Conservation (phyloP, 768 basidiomycete genomes). For the Suillus americanus region DNA sequence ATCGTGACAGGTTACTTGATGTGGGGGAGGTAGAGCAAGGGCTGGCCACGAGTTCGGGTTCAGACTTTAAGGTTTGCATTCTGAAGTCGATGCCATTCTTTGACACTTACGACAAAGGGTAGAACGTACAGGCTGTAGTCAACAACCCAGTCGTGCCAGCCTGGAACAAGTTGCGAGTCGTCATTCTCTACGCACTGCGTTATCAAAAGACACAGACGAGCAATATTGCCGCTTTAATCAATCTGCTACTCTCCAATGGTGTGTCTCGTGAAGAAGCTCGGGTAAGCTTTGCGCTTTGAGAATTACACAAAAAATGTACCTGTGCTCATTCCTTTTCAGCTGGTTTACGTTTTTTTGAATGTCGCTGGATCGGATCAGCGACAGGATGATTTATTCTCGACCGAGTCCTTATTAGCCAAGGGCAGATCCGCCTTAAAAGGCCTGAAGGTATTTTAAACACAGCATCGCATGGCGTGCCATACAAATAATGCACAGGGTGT, state of each 20-base stretch:
- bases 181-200: conserved; percentile 89
- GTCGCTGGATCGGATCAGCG: conserved; percentile 94
- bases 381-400: conserved; percentile 96
- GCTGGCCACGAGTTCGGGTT: conserved; percentile 86
- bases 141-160: conserved; percentile 64
- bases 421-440: conserved; percentile 95
- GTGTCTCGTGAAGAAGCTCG: conserved; percentile 74
- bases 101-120: conserved; percentile 29
- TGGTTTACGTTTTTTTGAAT: conserved; percentile 91
- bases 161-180: conserved; percentile 85
- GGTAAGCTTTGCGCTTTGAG: conserved; percentile 35
- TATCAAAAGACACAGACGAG: conserved; percentile 88
- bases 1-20: conserved; percentile 80
- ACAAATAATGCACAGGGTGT: conserved; percentile 63
- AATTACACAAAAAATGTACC: background rate
- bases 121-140: conserved; percentile 80
- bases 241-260: conserved; percentile 72
- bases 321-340: conserved; percentile 40
- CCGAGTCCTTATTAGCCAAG: conserved; percentile 90
- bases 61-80: conserved; percentile 75
- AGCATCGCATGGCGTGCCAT: conserved; percentile 7
- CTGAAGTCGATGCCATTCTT: background rate
- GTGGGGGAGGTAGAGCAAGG: conserved; percentile 97
- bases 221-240: conserved; percentile 80
- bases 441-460: conserved; percentile 63